Percentiles rank a stretch among this genome's conserved stretches.
Evolutionary conservation across 192 early-diverging fungal genomes (phyloP).

Genomic region (Entrophospora sp.): DNA sequence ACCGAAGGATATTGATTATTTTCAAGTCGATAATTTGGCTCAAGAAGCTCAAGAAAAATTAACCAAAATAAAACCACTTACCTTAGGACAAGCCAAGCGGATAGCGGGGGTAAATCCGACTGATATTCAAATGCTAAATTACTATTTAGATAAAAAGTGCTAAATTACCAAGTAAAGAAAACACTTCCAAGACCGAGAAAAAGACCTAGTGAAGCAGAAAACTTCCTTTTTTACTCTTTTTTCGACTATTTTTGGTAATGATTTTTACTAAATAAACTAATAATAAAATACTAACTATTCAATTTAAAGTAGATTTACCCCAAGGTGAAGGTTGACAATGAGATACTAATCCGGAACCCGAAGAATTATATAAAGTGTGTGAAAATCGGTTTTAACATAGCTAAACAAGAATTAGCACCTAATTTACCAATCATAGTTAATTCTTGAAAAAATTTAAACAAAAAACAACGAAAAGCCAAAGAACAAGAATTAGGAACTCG

Average conservation of each 20-base stretch:
- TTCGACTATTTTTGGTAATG: too few relatives aligned
- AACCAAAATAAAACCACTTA: not conserved
- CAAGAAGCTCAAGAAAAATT: conserved; percentile 1
- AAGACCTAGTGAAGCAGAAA: too few relatives aligned
- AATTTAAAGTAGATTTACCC: too few relatives aligned
- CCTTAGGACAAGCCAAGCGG: not conserved
- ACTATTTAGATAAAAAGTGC: not conserved
- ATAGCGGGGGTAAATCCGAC: not conserved
- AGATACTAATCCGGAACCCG: too few relatives aligned
- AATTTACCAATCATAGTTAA: not conserved
- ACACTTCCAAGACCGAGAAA: too few relatives aligned
- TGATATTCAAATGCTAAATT: conserved; percentile 4
- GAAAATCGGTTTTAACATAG: not conserved
- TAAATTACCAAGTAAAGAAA: too few relatives aligned
- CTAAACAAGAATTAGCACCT: not conserved
- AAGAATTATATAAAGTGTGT: conserved; percentile 5
- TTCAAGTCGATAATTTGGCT: not conserved
- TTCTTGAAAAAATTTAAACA: not conserved
- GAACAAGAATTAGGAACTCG: not conserved
- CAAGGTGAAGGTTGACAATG: too few relatives aligned
- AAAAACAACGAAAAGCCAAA: not conserved
- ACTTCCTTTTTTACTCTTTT: too few relatives aligned
- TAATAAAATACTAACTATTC: too few relatives aligned
- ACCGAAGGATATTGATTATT: not conserved
- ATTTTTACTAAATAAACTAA: too few relatives aligned